Percentiles rank a stretch among this genome's conserved stretches.
Evolutionary conservation across 2,329 filamentous ascomycete genomes (phyloP).

Genomic region (Ascocoryne sarcoides): DNA sequence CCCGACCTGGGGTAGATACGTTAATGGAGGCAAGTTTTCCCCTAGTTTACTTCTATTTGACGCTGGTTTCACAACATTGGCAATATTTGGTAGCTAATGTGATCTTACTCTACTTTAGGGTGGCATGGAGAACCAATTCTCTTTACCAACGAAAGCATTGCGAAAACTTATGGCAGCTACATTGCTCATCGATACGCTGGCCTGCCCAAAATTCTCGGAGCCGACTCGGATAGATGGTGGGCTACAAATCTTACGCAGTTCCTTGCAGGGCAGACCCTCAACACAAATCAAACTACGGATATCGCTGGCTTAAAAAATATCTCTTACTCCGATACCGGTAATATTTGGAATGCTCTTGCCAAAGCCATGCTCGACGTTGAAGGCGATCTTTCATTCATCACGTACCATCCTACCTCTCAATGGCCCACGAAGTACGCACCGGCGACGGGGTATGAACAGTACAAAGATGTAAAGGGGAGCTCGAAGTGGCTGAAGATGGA

Average conservation of each 20-base stretch:
- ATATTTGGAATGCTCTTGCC: background rate
- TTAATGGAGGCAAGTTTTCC: background rate
- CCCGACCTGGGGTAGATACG: slow-evolving; percentile 3
- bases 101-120: background rate
- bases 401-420: background rate
- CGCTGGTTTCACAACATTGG: too few relatives aligned
- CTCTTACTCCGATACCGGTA: background rate
- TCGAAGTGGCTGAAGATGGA: background rate
- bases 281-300: background rate
- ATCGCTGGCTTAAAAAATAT: background rate
- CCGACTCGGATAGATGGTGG: slow-evolving; percentile 3
- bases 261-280: background rate
- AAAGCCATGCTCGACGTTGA: background rate
- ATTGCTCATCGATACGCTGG: background rate
- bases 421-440: background rate
- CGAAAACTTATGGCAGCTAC: background rate
- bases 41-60: background rate
- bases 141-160: slow-evolving; percentile 1
- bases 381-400: background rate
- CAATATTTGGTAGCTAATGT: background rate
- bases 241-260: slow-evolving; percentile 1
- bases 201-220: slow-evolving; percentile 2
- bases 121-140: background rate
- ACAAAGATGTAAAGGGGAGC: background rate
- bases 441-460: background rate